A percentile compares a stretch with the other conserved stretches of the same genome.
These are phyloP conservation scores for Aquilaria sinensis DNA, from an alignment of 345 rosid genomes.

Conservation along the genomic window DNA sequence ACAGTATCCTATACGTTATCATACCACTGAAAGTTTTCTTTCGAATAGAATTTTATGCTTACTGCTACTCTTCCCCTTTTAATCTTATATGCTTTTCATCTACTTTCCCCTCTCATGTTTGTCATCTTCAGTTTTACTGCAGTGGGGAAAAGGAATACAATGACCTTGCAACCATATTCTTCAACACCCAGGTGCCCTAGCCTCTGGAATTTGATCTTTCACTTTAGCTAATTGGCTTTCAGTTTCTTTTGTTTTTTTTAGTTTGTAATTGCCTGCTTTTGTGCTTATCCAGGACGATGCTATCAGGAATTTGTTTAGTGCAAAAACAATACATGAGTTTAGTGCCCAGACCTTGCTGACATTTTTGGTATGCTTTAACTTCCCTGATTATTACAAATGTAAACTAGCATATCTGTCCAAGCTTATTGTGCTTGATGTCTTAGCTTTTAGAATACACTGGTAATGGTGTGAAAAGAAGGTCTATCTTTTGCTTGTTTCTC, in stretches of 20 bases:
- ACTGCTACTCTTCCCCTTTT: neutral
- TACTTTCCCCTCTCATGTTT: constrained; percentile 6
- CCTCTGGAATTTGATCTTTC: constrained; percentile 1
- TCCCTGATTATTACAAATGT: neutral
- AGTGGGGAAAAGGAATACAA: constrained; percentile 75
- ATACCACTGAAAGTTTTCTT: no score
- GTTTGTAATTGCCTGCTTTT: neutral
- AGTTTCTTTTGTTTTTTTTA: constrained; percentile 5
- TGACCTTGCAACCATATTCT: constrained; percentile 97
- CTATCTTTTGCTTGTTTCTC: no score
- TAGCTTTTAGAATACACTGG: no score
- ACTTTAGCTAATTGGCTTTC: constrained; percentile 5
- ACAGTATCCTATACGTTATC: no score
- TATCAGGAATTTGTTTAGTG: constrained; percentile 95
- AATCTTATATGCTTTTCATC: constrained; percentile 3
- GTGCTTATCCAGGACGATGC: constrained; percentile 76
- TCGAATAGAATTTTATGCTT: neutral
- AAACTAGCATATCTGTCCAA: neutral
- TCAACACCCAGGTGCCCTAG: constrained; percentile 80
- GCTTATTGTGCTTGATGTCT: no score
- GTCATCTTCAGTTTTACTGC: constrained; percentile 70
- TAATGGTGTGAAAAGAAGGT: no score
- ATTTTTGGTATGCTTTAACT: constrained; percentile 59
- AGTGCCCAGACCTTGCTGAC: constrained; percentile 91
- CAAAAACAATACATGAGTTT: constrained; percentile 93